A percentile compares a stretch with the other conserved stretches of the same genome.
Conservation (phyloP, 495 filamentous ascomycete genomes). For the Amniculicola lignicola region DNA sequence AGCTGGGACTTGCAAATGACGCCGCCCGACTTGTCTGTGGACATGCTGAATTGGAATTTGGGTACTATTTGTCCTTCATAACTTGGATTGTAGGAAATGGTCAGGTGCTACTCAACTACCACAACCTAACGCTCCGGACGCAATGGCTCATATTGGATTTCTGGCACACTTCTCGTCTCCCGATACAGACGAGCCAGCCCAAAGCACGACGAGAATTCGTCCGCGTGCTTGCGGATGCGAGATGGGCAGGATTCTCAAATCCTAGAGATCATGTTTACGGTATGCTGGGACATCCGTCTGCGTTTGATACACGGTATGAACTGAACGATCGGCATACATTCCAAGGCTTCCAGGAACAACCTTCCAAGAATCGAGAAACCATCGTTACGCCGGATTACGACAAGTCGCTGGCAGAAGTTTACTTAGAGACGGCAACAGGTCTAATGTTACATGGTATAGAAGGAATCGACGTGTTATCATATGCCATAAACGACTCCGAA, state of each 20-base stretch:
- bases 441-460: too few species aligned
- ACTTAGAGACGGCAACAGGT: too few species aligned
- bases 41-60: too few species aligned
- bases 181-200: too few species aligned
- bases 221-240: too few species aligned
- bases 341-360: neutral
- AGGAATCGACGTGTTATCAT: too few species aligned
- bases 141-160: neutral
- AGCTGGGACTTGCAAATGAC: slow-evolving; percentile 1
- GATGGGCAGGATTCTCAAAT: neutral
- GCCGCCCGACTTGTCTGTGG: too few species aligned
- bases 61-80: too few species aligned
- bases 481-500: too few species aligned
- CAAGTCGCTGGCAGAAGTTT: too few species aligned
- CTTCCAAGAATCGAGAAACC: neutral
- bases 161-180: neutral
- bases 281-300: neutral
- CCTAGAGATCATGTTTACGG: neutral
- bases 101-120: neutral
- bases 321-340: too few species aligned
- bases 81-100: neutral
- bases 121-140: neutral
- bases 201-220: too few species aligned
- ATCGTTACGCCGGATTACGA: neutral
- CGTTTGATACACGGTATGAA: neutral